phyloP scores from a whole-genome alignment of 768 basidiomycete species.

The Suillus luteus region DNA sequence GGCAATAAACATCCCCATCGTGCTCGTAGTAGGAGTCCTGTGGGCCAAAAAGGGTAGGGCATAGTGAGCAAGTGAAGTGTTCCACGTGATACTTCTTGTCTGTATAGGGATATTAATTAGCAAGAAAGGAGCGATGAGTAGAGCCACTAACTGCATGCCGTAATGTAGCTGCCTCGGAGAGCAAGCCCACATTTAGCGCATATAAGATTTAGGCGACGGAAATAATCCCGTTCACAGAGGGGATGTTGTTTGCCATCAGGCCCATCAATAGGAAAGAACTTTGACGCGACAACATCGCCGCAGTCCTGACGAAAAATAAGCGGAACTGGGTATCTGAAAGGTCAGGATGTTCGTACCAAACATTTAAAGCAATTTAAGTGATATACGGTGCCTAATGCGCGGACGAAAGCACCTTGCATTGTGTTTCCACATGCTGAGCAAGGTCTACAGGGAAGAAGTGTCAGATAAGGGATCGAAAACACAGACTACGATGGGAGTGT shows the following conservation, averaged over 20 bases:
- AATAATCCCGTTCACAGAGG: constrained; percentile 98
- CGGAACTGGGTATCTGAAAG: constrained; percentile 6
- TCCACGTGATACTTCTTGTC: constrained; percentile 99
- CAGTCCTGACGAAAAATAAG: constrained; percentile 69
- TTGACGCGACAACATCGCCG: constrained; percentile 92
- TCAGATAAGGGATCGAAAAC: constrained; percentile 16
- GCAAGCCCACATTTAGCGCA: constrained; percentile 96
- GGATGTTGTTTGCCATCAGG: constrained; percentile 87
- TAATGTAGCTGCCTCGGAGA: constrained; percentile 96
- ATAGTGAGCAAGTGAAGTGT: constrained; percentile 98
- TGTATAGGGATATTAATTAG: constrained; percentile 37
- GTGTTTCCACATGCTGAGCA: constrained; percentile 78
- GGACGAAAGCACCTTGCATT: constrained; percentile 95
- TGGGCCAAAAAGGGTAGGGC: constrained; percentile 93
- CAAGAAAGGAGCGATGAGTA: constrained; percentile 15
- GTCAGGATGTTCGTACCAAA: constrained; percentile 60
- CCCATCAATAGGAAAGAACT: constrained; percentile 98
- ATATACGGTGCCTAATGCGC: constrained; percentile 90
- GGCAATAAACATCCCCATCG: constrained; percentile 96
- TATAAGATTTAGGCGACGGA: constrained; percentile 92
- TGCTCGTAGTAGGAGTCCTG: constrained; percentile 99
- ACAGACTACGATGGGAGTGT: neutral
- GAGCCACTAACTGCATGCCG: constrained; percentile 85
- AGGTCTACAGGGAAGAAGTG: constrained; percentile 42
- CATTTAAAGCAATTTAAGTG: constrained; percentile 99